Percentiles rank a stretch among this genome's conserved stretches.
These are phyloP conservation scores for Zygoascus flipseniorum DNA, from an alignment of 805 yeast genomes.

Conservation along the genomic window DNA sequence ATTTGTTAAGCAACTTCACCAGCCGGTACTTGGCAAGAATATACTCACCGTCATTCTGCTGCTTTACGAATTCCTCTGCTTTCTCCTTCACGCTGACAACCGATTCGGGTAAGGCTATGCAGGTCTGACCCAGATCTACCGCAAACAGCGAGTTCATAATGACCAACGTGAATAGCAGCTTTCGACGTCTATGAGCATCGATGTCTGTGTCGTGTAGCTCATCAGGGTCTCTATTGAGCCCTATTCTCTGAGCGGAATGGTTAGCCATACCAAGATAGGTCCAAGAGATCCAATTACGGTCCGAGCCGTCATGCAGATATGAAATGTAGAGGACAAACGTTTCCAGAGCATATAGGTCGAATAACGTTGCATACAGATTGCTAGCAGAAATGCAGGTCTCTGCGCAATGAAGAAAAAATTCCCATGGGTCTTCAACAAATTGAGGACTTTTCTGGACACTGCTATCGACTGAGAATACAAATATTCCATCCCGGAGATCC, in stretches of 20 bases:
- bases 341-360: constrained; percentile 2
- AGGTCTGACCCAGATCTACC: constrained; percentile 8
- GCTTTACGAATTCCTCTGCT: neutral
- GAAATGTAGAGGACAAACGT: constrained; percentile 4
- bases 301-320: constrained; percentile 10
- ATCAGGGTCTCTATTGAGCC: constrained; percentile 9
- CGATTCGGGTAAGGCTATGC: constrained; percentile 5
- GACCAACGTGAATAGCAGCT: constrained; percentile 3
- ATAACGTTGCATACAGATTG: constrained; percentile 1
- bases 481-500: neutral
- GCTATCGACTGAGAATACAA: constrained; percentile 3
- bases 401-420: constrained; percentile 9
- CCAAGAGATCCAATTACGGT: constrained; percentile 10
- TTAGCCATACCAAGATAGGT: constrained; percentile 10
- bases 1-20: neutral
- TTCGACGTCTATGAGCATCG: constrained; percentile 1
- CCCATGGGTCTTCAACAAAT: constrained; percentile 12
- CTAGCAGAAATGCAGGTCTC: constrained; percentile 5
- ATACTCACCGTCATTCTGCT: constrained; percentile 4
- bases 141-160: constrained; percentile 6
- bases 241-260: constrained; percentile 9
- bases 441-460: constrained; percentile 3
- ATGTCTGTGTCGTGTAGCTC: constrained; percentile 1
- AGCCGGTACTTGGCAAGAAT: constrained; percentile 5
- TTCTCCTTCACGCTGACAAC: neutral